Conservation (phyloP, 2,329 filamentous ascomycete genomes). For the Fusarium nisikadoi region DNA sequence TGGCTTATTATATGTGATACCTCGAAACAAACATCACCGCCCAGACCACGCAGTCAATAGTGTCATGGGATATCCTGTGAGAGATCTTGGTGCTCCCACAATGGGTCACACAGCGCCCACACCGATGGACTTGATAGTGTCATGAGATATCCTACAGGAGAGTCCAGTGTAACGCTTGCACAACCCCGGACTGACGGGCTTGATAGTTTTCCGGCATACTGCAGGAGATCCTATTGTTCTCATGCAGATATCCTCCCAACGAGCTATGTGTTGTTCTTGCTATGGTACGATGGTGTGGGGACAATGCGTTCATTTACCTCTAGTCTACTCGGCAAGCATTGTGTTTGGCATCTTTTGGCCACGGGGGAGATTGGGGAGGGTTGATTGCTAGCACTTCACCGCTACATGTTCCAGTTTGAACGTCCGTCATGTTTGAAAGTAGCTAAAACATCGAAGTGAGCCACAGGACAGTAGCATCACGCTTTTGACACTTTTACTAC, state of each 20-base stretch:
- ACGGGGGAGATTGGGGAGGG: no score
- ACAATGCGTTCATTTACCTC: not conserved
- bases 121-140: not conserved
- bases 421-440: no score
- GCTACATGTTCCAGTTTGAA: no score
- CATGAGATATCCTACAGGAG: no score
- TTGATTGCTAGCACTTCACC: not conserved
- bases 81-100: not conserved
- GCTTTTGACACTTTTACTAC: not conserved
- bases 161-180: not conserved
- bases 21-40: not conserved
- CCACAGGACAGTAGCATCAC: not conserved
- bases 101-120: no score
- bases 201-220: fast-evolving
- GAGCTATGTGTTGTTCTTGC: not conserved
- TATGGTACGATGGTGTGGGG: not conserved
- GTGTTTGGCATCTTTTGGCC: not conserved
- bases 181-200: not conserved
- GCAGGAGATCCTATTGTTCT: not conserved
- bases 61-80: not conserved
- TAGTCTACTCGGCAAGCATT: not conserved
- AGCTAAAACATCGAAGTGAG: not conserved
- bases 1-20: not conserved
- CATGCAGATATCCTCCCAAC: not conserved
- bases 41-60: no score